Conservation (phyloP, 208 protist species). For the Trypanosoma cruzi region DNA sequence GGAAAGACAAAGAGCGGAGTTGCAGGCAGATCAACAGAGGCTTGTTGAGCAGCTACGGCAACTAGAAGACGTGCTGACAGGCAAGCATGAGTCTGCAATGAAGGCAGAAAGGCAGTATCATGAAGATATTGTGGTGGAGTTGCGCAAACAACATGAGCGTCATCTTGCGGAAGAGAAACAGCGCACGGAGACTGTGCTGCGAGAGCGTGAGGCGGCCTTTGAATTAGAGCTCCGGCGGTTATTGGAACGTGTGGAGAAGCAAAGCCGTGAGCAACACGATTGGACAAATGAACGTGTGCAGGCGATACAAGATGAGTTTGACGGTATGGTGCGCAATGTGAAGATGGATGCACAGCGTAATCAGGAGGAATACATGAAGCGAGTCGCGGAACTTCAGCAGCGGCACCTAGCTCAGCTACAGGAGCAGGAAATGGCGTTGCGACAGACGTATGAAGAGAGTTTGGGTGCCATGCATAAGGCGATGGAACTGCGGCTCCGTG, state of each 20-base stretch:
- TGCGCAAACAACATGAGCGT: conserved; percentile 18
- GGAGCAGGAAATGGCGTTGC: conserved; percentile 17
- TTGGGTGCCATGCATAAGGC: conserved; percentile 30
- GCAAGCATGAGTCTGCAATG: conserved; percentile 12
- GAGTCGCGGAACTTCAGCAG: conserved; percentile 9
- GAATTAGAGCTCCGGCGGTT: conserved; percentile 10
- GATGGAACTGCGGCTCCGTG: conserved; percentile 30
- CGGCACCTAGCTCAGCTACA: conserved; percentile 10
- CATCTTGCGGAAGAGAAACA: conserved; percentile 13
- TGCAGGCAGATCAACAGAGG: conserved; percentile 13
- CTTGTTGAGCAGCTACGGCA: conserved; percentile 23
- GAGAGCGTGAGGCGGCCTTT: conserved; percentile 13
- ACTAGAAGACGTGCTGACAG: conserved; percentile 14
- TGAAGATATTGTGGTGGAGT: conserved; percentile 12
- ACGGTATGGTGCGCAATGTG: background rate
- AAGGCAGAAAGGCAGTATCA: conserved; percentile 23
- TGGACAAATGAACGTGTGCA: conserved; percentile 7
- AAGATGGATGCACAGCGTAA: conserved; percentile 1
- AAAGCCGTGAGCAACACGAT: conserved; percentile 1
- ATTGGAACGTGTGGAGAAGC: conserved; percentile 18
- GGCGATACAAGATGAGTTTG: conserved; percentile 17
- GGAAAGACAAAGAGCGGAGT: conserved; percentile 3
- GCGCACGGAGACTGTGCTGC: background rate
- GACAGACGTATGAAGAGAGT: conserved; percentile 35
- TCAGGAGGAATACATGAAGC: conserved; percentile 11